Evolutionary conservation across 1,139 yeast genomes (phyloP).

Genomic region (Protomyces lactucae-debilis): DNA sequence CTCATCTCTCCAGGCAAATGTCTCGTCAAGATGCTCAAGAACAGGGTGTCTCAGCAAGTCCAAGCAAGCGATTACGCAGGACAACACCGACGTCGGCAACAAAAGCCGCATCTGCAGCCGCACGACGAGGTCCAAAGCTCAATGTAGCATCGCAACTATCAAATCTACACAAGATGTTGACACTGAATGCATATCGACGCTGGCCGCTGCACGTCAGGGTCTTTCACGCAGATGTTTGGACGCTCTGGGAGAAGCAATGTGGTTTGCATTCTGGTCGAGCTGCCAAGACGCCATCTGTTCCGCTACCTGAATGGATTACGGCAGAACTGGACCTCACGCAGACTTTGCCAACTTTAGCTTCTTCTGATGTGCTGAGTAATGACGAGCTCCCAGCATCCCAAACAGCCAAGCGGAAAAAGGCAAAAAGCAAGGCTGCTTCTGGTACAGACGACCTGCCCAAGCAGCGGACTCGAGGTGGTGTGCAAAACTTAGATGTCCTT

Average conservation of each 20-base stretch:
- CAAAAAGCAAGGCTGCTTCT: not conserved
- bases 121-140: slow-evolving; percentile 14
- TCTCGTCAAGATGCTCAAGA: slow-evolving; percentile 2
- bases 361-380: not conserved
- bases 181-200: slow-evolving; percentile 17
- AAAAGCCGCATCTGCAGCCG: slow-evolving; percentile 4
- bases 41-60: not conserved
- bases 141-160: slow-evolving; percentile 9
- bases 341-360: not conserved
- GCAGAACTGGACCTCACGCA: slow-evolving; percentile 8
- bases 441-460: not conserved
- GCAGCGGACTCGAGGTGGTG: slow-evolving; percentile 1
- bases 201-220: slow-evolving; percentile 26
- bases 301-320: slow-evolving; percentile 19
- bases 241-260: slow-evolving; percentile 13
- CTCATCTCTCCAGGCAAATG: slow-evolving; percentile 24
- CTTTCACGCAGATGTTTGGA: slow-evolving; percentile 22
- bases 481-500: slow-evolving; percentile 8
- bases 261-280: not conserved
- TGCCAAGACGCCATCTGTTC: not conserved
- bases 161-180: slow-evolving; percentile 17
- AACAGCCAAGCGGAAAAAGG: not conserved
- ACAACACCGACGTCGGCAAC: not conserved
- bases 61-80: not conserved
- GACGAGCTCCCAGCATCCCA: not conserved